Evolutionary conservation across 305 asterid genomes (phyloP).

Genomic region (Fraxinus angustifolia): DNA sequence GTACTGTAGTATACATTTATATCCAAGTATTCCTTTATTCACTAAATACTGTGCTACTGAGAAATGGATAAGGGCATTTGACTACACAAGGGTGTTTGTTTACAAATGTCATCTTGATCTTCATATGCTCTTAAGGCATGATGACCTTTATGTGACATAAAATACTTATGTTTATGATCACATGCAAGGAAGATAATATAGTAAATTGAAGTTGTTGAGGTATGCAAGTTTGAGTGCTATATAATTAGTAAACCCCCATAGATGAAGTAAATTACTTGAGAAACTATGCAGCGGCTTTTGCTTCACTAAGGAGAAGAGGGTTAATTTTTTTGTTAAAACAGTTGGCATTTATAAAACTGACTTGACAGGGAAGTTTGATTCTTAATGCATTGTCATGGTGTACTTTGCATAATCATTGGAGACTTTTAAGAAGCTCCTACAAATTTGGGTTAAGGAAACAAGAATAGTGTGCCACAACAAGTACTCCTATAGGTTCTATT

Average conservation of each 20-base stretch:
- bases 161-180: conserved; percentile 3
- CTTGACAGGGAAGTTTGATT: not conserved
- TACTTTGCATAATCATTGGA: not conserved
- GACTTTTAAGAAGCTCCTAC: conserved; percentile 1
- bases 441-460: not conserved
- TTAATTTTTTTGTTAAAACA: not conserved
- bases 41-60: not conserved
- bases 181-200: not conserved
- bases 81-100: not conserved
- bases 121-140: not conserved
- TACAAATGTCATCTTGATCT: not conserved
- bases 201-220: not conserved
- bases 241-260: not conserved
- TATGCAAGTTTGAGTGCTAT: not conserved
- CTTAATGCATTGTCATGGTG: not conserved
- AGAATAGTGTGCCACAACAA: conserved; percentile 12
- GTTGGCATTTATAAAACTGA: not conserved
- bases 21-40: conserved; percentile 9
- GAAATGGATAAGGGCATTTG: not conserved
- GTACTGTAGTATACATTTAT: not conserved
- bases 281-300: not conserved
- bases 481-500: conserved; percentile 7
- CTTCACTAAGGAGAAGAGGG: not conserved
- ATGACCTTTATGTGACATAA: conserved; percentile 1
- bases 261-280: not conserved